Evolutionary conservation across 768 basidiomycete species (phyloP).

Genomic region (Collybia mongolica): DNA sequence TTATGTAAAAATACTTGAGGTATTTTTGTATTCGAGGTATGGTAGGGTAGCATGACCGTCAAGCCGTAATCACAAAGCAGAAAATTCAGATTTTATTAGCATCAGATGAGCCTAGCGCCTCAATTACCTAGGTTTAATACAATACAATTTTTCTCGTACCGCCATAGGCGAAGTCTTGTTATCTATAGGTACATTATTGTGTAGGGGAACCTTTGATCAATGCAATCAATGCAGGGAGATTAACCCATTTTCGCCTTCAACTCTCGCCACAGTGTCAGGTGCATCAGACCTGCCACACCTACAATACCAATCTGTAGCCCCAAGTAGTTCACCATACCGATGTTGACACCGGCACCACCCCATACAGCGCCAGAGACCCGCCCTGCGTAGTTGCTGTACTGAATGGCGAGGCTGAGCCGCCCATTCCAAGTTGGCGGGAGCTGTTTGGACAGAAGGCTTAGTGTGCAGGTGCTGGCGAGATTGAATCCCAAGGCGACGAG

Average conservation of each 20-base stretch:
- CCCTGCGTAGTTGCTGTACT: conserved; percentile 64
- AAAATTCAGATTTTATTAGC: no score
- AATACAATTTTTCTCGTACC: no score
- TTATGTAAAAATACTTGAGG: no score
- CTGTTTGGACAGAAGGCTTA: conserved; percentile 65
- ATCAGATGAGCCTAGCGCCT: no score
- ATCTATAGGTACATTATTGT: no score
- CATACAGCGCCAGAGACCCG: conserved; percentile 61
- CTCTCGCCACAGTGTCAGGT: conserved; percentile 54
- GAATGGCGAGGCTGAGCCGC: conserved; percentile 50
- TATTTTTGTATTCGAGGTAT: no score
- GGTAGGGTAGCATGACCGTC: no score
- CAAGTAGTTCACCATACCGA: conserved; percentile 58
- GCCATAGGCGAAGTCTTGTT: no score
- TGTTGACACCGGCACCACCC: conserved; percentile 56
- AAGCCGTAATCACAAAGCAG: no score
- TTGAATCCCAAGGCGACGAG: conserved; percentile 68
- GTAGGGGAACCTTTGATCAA: no score
- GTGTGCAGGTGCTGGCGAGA: conserved; percentile 62
- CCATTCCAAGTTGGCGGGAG: conserved; percentile 59
- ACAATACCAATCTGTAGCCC: conserved; percentile 58
- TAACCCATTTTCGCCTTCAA: conserved; percentile 64
- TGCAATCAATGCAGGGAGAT: background rate
- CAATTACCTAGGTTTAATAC: no score
- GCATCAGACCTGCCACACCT: conserved; percentile 53